A percentile compares a stretch with the other conserved stretches of the same genome.
These are phyloP conservation scores for Chaetomium sp. DNA, from an alignment of 2,329 filamentous ascomycete species.

Conservation along the genomic window DNA sequence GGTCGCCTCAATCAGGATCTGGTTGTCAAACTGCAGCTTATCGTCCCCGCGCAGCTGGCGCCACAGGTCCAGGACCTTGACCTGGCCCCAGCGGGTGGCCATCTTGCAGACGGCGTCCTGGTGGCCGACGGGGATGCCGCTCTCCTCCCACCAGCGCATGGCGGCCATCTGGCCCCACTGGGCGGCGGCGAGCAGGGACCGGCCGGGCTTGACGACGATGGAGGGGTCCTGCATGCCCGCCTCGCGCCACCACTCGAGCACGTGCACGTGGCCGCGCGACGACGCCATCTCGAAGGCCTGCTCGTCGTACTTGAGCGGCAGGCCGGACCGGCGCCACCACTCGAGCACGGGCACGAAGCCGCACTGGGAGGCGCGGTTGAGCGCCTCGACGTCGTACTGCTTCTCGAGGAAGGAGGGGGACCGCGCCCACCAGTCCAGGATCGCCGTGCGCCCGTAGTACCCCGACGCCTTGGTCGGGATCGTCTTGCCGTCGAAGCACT, in stretches of 20 bases:
- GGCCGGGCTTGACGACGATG: constrained; percentile 74
- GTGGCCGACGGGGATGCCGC: constrained; percentile 76
- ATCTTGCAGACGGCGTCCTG: constrained; percentile 82
- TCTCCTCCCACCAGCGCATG: constrained; percentile 85
- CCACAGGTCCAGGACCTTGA: constrained; percentile 83
- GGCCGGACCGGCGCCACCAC: constrained; percentile 79
- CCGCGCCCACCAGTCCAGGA: constrained; percentile 89
- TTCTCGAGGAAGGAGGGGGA: constrained; percentile 81
- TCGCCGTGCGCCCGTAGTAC: constrained; percentile 79
- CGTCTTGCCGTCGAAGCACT: constrained; percentile 80
- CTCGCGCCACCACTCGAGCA: constrained; percentile 92
- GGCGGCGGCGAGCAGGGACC: constrained; percentile 79
- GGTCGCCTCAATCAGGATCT: constrained; percentile 74
- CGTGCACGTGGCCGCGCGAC: constrained; percentile 77
- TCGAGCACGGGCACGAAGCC: constrained; percentile 85
- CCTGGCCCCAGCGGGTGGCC: constrained; percentile 82
- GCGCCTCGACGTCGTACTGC: constrained; percentile 80
- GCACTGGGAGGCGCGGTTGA: constrained; percentile 84
- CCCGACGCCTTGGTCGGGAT: constrained; percentile 86
- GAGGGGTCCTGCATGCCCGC: constrained; percentile 62
- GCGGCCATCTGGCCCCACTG: constrained; percentile 78
- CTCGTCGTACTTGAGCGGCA: constrained; percentile 84
- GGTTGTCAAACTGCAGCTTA: constrained; percentile 43
- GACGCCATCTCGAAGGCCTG: constrained; percentile 85
- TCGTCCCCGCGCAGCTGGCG: constrained; percentile 68